Conservation (phyloP, 768 basidiomycete genomes). For the Boletus pseudo-olivaceus region DNA sequence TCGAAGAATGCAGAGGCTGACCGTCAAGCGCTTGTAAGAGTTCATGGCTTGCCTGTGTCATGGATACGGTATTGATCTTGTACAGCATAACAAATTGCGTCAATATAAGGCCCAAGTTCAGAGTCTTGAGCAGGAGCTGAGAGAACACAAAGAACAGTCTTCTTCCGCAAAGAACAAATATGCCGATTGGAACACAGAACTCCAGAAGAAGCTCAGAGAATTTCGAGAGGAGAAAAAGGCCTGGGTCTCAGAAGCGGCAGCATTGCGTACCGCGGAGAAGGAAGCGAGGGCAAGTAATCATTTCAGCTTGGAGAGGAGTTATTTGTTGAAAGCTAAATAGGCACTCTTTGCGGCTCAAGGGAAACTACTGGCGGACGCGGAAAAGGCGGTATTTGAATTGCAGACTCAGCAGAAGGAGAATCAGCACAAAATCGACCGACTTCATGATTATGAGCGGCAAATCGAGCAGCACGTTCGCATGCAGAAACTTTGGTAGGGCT, state of each 20-base stretch:
- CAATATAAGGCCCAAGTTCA: conserved; percentile 70
- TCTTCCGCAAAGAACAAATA: conserved; percentile 73
- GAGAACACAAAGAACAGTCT: conserved; percentile 70
- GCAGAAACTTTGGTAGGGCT: conserved; percentile 71
- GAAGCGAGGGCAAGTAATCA: conserved; percentile 53
- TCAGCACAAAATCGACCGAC: conserved; percentile 74
- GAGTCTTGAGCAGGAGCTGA: conserved; percentile 63
- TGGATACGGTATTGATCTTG: conserved; percentile 5
- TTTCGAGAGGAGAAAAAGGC: conserved; percentile 76
- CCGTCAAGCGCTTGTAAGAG: conserved; percentile 71
- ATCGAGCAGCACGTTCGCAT: conserved; percentile 78
- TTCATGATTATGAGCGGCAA: conserved; percentile 83
- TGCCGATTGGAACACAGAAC: conserved; percentile 76
- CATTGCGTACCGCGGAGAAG: conserved; percentile 65
- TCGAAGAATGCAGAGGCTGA: conserved; percentile 77
- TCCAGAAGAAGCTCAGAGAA: conserved; percentile 73
- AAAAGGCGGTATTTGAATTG: conserved; percentile 64
- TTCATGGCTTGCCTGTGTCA: neutral
- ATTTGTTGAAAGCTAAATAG: conserved; percentile 31
- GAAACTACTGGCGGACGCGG: conserved; percentile 64
- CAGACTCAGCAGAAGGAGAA: conserved; percentile 75
- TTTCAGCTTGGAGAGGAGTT: neutral
- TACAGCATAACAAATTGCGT: conserved; percentile 76
- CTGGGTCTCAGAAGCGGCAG: conserved; percentile 69
- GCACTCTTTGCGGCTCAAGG: conserved; percentile 67